Conservation (phyloP, 2,329 filamentous ascomycete genomes). For the Phaeosphaeriaceae sp. region DNA sequence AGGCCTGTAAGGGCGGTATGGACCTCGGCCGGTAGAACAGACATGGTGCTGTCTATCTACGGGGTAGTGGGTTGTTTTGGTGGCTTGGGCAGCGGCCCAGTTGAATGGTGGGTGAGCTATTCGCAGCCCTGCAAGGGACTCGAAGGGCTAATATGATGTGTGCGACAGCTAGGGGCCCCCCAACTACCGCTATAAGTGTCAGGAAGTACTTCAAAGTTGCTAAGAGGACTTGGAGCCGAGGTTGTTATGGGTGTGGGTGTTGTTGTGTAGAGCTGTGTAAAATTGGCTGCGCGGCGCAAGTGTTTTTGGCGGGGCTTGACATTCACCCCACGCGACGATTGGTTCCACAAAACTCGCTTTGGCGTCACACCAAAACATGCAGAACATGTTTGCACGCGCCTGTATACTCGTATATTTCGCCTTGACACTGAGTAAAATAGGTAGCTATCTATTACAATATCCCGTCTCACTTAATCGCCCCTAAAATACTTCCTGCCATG, state of each 20-base stretch:
- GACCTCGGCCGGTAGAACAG: slow-evolving; percentile 82
- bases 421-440: background rate
- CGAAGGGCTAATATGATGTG: background rate
- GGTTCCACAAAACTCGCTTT: background rate
- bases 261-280: background rate
- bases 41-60: slow-evolving; percentile 64
- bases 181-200: background rate
- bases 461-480: slow-evolving; percentile 43
- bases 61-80: slow-evolving; percentile 11
- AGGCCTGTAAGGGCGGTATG: slow-evolving; percentile 85
- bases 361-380: background rate
- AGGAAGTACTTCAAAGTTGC: background rate
- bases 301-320: slow-evolving; percentile 3
- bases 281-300: slow-evolving; percentile 3
- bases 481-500: slow-evolving; percentile 85
- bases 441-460: background rate
- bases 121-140: slow-evolving; percentile 15
- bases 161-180: background rate
- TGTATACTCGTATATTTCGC: background rate
- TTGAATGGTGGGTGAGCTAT: slow-evolving; percentile 13
- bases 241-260: slow-evolving; percentile 1
- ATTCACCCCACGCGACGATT: slow-evolving; percentile 5
- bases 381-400: background rate
- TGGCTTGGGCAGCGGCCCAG: slow-evolving; percentile 25
- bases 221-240: background rate